These are phyloP conservation scores for Zygosaccharomyces sapae DNA, from an alignment of 1,139 yeast genomes.

Conservation along the genomic window DNA sequence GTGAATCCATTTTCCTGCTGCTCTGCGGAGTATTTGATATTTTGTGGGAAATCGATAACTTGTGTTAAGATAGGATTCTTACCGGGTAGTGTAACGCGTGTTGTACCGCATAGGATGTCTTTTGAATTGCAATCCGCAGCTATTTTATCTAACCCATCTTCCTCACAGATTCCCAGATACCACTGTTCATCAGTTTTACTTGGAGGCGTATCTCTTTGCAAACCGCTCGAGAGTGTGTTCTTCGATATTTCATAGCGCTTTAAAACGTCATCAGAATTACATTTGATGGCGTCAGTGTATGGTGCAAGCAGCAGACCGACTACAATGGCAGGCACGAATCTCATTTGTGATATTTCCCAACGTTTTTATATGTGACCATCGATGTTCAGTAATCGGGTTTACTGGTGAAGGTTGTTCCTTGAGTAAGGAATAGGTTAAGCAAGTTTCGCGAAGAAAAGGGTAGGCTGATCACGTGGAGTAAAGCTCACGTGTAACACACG, in stretches of 20 bases:
- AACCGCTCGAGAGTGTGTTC: conserved; percentile 5
- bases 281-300: conserved; percentile 4
- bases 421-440: too few species aligned
- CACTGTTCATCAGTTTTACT: conserved; percentile 58
- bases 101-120: conserved; percentile 67
- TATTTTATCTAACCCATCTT: conserved; percentile 35
- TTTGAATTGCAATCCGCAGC: conserved; percentile 17
- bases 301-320: conserved; percentile 5
- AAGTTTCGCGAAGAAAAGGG: too few species aligned
- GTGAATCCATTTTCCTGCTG: conserved; percentile 15
- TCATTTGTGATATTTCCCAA: background rate
- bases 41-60: conserved; percentile 26
- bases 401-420: too few species aligned
- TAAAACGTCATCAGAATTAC: conserved; percentile 4
- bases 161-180: conserved; percentile 67
- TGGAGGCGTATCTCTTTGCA: conserved; percentile 67
- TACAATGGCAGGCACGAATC: conserved; percentile 1
- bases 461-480: too few species aligned
- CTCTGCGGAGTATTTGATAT: conserved; percentile 15
- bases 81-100: conserved; percentile 47
- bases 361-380: too few species aligned
- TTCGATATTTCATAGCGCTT: conserved; percentile 6
- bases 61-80: conserved; percentile 32
- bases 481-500: too few species aligned
- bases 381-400: too few species aligned